Conservation (phyloP, 345 rosid genomes). For the Noccaea bulbosa region DNA sequence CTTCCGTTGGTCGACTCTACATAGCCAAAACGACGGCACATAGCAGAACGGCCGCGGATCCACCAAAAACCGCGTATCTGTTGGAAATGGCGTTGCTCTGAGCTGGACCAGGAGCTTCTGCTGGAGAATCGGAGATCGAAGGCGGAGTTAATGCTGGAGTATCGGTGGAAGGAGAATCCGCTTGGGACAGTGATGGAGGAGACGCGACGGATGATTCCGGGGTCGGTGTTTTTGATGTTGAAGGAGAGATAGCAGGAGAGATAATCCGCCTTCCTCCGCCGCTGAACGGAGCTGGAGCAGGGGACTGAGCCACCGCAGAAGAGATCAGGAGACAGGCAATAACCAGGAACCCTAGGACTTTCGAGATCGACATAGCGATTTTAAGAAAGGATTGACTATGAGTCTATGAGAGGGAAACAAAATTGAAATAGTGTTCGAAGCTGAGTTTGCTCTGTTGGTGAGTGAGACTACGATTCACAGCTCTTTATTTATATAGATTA, state of each 20-base stretch:
- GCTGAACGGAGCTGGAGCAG: conserved; percentile 31
- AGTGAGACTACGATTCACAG: neutral
- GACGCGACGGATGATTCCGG: conserved; percentile 15
- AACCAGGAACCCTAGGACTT: neutral
- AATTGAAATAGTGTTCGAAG: neutral
- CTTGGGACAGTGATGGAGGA: conserved; percentile 24
- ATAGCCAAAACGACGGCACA: conserved; percentile 32
- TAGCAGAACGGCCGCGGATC: conserved; percentile 22
- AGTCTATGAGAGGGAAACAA: neutral
- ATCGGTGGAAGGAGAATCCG: conserved; percentile 28
- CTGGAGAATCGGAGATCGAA: conserved; percentile 31
- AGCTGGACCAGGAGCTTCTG: conserved; percentile 36
- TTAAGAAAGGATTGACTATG: neutral
- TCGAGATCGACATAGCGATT: conserved; percentile 11
- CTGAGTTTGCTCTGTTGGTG: conserved; percentile 18
- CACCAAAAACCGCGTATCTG: conserved; percentile 25
- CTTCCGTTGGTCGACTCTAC: neutral
- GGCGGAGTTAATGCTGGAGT: conserved; percentile 19
- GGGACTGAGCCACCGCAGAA: conserved; percentile 33
- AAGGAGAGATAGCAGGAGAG: conserved; percentile 24
- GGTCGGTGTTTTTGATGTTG: conserved; percentile 21
- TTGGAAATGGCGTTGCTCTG: conserved; percentile 12
- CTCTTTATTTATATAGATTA: too few relatives aligned
- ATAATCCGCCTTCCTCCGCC: conserved; percentile 27
- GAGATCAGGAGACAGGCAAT: conserved; percentile 14